phyloP scores from a whole-genome alignment of 2,329 filamentous ascomycete species.

The Diaporthe sp. region DNA sequence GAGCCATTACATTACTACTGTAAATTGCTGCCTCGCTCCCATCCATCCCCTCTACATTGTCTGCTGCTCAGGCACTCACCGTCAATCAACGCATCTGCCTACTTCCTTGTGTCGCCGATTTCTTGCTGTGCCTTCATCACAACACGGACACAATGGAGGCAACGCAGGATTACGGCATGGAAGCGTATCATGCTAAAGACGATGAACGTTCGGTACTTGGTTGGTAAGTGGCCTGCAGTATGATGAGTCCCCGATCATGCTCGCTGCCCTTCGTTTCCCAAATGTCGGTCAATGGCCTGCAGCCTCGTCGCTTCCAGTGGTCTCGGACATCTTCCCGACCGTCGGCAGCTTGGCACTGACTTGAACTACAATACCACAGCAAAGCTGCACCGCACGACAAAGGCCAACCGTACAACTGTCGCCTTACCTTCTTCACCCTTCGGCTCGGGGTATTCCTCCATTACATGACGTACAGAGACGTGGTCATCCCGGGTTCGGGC shows the following conservation, averaged over 20 bases:
- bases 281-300: neutral
- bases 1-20: no score
- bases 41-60: neutral
- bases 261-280: neutral
- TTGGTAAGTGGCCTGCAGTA: neutral
- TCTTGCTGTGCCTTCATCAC: neutral
- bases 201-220: neutral
- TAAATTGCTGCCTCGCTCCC: no score
- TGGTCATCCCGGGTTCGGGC: neutral
- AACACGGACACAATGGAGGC: neutral
- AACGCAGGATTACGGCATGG: neutral
- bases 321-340: neutral
- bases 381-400: neutral
- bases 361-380: neutral
- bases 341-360: neutral
- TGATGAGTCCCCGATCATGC: neutral
- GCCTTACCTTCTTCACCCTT: neutral
- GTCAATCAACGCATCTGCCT: neutral
- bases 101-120: neutral
- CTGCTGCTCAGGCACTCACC: neutral
- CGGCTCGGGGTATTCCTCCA: neutral
- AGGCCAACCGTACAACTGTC: neutral
- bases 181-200: no score
- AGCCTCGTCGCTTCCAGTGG: neutral
- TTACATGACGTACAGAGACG: neutral